phyloP scores from a whole-genome alignment of 345 rosid species.

The Eucalyptus curtisii region DNA sequence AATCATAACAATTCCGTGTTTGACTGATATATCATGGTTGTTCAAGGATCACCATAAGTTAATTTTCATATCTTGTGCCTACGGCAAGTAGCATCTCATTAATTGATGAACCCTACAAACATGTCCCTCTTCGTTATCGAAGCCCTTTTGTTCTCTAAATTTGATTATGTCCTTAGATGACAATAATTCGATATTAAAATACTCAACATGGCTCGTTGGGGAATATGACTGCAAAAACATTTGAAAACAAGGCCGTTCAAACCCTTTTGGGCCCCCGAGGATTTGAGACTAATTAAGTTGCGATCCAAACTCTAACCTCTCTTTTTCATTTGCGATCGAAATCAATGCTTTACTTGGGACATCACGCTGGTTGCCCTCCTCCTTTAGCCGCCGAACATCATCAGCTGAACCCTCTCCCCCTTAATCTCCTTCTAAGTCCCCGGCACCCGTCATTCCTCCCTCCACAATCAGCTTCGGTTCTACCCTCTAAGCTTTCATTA shows the following conservation, averaged over 20 bases:
- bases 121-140: not conserved
- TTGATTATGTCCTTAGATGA: not conserved
- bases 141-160: not conserved
- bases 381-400: slow-evolving; percentile 9
- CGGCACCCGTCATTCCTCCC: not conserved
- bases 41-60: not conserved
- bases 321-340: not conserved
- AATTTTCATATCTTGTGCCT: not conserved
- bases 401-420: slow-evolving; percentile 6
- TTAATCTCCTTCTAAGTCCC: not conserved
- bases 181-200: not conserved
- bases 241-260: not conserved
- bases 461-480: not conserved
- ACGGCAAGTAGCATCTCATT: not conserved
- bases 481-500: not conserved
- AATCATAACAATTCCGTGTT: not conserved
- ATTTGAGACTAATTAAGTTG: not conserved
- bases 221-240: not conserved
- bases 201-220: not conserved
- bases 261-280: not conserved
- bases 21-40: not conserved
- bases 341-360: not conserved
- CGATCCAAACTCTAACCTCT: not conserved
- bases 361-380: not conserved
- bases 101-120: not conserved